Evolutionary conservation across 768 basidiomycete genomes (phyloP), one percentile per base, ranked within the genome.

Genomic region (Collybiopsis luxurians): DNA sequence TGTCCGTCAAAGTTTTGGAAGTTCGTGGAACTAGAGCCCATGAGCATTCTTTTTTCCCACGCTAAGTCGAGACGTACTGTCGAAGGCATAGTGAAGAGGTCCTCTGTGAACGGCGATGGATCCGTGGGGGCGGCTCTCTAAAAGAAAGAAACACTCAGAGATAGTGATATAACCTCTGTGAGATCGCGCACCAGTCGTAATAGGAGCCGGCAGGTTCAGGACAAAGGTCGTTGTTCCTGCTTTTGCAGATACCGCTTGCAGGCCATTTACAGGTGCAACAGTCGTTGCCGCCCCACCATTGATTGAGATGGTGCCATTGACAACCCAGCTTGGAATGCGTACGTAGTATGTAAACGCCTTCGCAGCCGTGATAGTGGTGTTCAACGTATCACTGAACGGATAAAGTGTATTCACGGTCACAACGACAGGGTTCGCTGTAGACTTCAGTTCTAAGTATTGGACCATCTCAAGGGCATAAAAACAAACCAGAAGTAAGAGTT

Each of bases 21-120:
- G 55, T 65, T 11, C 75, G 67, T 5, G 69, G 59, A 47, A 76
- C 64, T 65, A 19, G 2, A 23, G 39, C n/a, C 53, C 11, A 38
- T 28, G 28, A 4, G 44, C 12, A 10, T 17, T 13, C 17, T 2
- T 15, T 10, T 12, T 23, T 10, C 9, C 9, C 21, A 39, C 26
- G 30, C 6, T 15, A 24, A n/a, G 7, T 58, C 54, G 10, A 58
- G 4, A 59, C 73, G 57, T 56, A 76, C 76, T 83, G 65, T 83
- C 81, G 58, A 78, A 79, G 4, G 82, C 81, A 62, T 82, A 83
- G 65, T 83, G 73, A 42, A 83, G 63, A 10, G 81, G 78, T 15
- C 81, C 82, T 7, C 81, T 77, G 45, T 83, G 80, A 15, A 84
- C 71, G 9, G 81, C 81, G 48, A 82, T 70, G 7, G 79, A 80